Base-by-base conservation (phyloP, 2,329 filamentous ascomycete genomes). In the Gaeumannomyces sp. region DNA sequence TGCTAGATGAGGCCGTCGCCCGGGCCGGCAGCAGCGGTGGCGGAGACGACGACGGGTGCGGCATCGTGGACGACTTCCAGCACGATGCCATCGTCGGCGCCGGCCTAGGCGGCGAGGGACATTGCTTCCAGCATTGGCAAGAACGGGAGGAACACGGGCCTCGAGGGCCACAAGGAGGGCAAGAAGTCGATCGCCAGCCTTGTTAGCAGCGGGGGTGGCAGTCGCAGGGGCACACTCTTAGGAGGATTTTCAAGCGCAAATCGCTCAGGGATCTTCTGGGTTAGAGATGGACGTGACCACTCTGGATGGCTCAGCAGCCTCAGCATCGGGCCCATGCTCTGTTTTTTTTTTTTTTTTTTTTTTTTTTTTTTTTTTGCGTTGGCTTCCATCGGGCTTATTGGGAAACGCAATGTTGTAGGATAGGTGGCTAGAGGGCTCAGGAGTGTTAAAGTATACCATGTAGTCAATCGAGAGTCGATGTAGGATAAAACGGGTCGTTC, bases 1-100 rank as follows among this genome's bases (percentile, higher is more conserved):
- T 60, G 58, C 58, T 60, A 60, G 58, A 60, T 60, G 5, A 31
- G 27, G 58, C 31, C 31, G 31, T 11, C 58, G 58, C 27, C 58
- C 58, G 28, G 38, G 16, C 13, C 38, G 38, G 38, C 38, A 31
- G 35, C 35, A 45, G 38, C 13, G 38, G 38, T 22, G 38, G 38
- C 16, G 14, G 38, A 45, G 38, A 22, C 38, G 35, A 45, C 35
- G 19, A 22, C 38, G 38, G 13, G 3, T 7, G 2, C 13, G 38
- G 14, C 38, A 22, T 45, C 16, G 4, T 7, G 38, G 38, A 16
- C 16, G 19, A 22, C 19, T 45, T 45, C 3, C 38, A 16, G 38
- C 38, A 45, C 16, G 38, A 22, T 45, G 38, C 13, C 38, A 5
- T 22, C 38, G 16, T 45, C 6, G 38, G 38, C 38, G 38, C 38